Base-by-base conservation (phyloP, 805 yeast genomes). In the Candida montana region DNA sequence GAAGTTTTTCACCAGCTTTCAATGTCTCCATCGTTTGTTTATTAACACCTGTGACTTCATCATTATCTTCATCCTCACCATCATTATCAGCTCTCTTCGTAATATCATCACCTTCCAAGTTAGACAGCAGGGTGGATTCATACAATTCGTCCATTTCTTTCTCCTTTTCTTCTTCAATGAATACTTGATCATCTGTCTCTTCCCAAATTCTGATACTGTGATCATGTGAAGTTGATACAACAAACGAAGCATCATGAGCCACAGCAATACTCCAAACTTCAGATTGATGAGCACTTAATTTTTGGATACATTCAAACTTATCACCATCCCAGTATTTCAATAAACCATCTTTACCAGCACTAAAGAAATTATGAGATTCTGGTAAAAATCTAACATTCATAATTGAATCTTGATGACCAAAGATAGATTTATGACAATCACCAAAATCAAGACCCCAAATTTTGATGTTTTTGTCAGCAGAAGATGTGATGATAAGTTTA, bases 361-460 rank as follows among this genome's bases (percentile, higher is more conserved):
- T 82, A 65, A 93, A 85, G 63, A 93, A 90, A 61, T 90, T 79
- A 59, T 91, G 96, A 12, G 85, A 72, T n/a, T 79, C 81, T 2
- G 95, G 91, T 39, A 89, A 72, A 56, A 93, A 93, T 46, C 69
- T 75, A 24, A 91, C 95, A 49, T 75, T 73, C 95, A 91, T 87
- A 45, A 93, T 86, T 3, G 96, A 83, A 61, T 93, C 99, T 57
- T 89, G 95, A 61, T 93, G 99, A 1, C 95, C 99, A 62, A 93
- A 93, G 21, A 93, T 78, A 2, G 98, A 91, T 60, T 83, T 84
- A 63, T 93, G 99, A 70, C 99, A 93, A 64, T 93, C 99, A 64
- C 99, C 99, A 64, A 93, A 93, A 62, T 93, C 99, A 44, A 93
- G 68, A 39, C 99, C 99, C 99, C 99, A 93, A 44, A 93, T 84